These are phyloP conservation scores for Cajanus cajan DNA, from an alignment of 306 rosid species.

Conservation along the genomic window DNA sequence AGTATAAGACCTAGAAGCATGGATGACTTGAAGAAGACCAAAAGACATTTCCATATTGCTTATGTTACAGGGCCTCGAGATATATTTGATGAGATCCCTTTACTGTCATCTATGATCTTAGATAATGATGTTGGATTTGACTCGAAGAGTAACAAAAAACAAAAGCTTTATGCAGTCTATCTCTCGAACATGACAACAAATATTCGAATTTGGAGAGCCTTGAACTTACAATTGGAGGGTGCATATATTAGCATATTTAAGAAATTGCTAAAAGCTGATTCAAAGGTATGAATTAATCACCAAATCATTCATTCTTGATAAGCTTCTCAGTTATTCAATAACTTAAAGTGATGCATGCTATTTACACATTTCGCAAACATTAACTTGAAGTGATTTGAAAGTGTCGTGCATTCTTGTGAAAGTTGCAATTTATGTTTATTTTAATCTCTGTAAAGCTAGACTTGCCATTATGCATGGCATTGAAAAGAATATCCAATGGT, in stretches of 20 bases:
- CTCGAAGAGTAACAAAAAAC: background rate
- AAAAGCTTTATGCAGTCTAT: conserved; percentile 23
- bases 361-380: background rate
- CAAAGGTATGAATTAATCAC: conserved; percentile 40
- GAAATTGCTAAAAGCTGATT: conserved; percentile 30
- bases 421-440: background rate
- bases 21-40: conserved; percentile 38
- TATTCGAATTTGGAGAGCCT: conserved; percentile 38
- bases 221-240: conserved; percentile 22
- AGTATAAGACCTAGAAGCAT: conserved; percentile 35
- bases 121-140: background rate
- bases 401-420: background rate
- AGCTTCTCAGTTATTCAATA: background rate
- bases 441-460: background rate
- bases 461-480: background rate
- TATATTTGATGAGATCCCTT: background rate
- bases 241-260: conserved; percentile 24
- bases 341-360: background rate
- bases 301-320: background rate
- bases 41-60: conserved; percentile 38
- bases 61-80: conserved; percentile 23
- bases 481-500: background rate
- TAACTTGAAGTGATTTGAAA: background rate
- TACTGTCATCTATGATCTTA: background rate
- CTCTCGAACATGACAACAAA: conserved; percentile 37